Evolutionary conservation across 2,329 filamentous ascomycete genomes (phyloP).

Genomic region (Pyrenochaeta sp.): DNA sequence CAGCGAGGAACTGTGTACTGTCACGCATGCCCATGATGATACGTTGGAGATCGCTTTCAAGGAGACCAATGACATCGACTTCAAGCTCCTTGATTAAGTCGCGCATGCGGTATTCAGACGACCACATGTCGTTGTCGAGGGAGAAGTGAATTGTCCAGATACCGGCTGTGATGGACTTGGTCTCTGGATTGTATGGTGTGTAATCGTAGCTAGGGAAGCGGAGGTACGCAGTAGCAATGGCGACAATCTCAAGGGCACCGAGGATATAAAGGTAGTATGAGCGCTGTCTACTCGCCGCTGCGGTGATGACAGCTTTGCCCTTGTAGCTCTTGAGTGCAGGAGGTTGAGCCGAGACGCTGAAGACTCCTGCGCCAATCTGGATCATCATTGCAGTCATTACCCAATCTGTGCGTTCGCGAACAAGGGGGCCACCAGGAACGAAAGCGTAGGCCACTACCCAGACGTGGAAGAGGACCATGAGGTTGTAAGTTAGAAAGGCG

Average conservation of each 20-base stretch:
- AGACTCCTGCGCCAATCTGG: constrained; percentile 83
- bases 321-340: constrained; percentile 50
- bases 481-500: constrained; percentile 90
- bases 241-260: constrained; percentile 79
- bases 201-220: constrained; percentile 95
- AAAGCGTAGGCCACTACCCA: constrained; percentile 99
- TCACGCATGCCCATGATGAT: constrained; percentile 99
- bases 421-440: constrained; percentile 89
- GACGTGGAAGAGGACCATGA: constrained; percentile 95
- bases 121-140: constrained; percentile 99
- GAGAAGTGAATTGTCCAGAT: constrained; percentile 99
- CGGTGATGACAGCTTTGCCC: constrained; percentile 57
- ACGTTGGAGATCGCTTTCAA: constrained; percentile 92
- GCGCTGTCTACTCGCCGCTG: constrained; percentile 62
- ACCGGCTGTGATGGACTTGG: constrained; percentile 88
- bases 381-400: constrained; percentile 89
- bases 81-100: constrained; percentile 93
- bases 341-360: constrained; percentile 68
- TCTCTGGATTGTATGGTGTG: constrained; percentile 84
- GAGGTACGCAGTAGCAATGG: constrained; percentile 81
- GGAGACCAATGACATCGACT: constrained; percentile 93
- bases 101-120: constrained; percentile 91
- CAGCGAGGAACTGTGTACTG: constrained; percentile 91
- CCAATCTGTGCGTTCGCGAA: constrained; percentile 95
- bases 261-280: constrained; percentile 77